These are phyloP conservation scores for Penicillium silybi DNA, from an alignment of 495 filamentous ascomycete species.

Conservation along the genomic window DNA sequence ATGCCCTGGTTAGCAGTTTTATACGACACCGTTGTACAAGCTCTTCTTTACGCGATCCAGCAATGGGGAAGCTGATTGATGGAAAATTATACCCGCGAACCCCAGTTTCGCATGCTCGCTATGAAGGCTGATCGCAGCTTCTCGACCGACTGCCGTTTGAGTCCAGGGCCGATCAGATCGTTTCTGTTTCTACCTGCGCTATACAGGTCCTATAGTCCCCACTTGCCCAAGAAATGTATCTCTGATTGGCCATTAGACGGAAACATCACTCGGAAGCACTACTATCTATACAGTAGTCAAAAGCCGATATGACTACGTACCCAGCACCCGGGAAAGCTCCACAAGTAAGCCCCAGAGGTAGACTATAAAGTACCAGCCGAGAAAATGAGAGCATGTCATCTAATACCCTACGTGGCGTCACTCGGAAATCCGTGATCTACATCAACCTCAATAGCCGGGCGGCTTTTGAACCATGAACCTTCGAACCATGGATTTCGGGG, in stretches of 20 bases:
- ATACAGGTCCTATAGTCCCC: neutral
- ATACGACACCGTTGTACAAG: no score
- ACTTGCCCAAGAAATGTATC: no score
- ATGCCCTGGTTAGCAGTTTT: no score
- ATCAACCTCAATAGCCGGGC: neutral
- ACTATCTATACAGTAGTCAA: no score
- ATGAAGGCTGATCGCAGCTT: neutral
- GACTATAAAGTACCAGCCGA: no score
- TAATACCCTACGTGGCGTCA: constrained; percentile 13
- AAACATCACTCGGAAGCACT: no score
- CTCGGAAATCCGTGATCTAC: neutral
- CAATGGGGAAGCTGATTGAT: neutral
- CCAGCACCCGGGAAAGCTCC: no score
- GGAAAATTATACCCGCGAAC: neutral
- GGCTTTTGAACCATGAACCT: neutral
- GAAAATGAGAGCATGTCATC: neutral
- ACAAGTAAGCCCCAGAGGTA: no score
- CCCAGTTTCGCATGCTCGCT: neutral
- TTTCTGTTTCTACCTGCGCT: neutral
- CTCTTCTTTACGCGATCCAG: no score
- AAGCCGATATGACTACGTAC: no score
- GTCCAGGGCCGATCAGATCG: neutral
- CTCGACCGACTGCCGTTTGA: neutral
- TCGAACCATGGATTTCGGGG: constrained; percentile 16
- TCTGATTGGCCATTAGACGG: no score